Evolutionary conservation across 2,329 filamentous ascomycete genomes (phyloP), one percentile per base, ranked within the genome.

Genomic region (Beauveria pseudobassiana): DNA sequence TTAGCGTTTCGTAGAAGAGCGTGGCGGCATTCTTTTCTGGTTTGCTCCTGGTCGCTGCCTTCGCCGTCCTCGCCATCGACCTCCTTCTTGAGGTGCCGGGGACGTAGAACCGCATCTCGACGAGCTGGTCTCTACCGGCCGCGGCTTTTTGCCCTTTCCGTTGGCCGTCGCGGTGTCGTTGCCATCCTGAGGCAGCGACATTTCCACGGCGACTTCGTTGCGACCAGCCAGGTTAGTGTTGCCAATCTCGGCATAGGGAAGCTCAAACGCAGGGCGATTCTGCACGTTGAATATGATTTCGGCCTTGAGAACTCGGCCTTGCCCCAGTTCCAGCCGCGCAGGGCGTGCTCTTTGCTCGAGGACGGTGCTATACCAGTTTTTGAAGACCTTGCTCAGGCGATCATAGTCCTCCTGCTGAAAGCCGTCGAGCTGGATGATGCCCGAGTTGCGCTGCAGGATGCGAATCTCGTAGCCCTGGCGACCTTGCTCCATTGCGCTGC

Each of bases 81-180:
- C 72, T 89, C 88, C 70, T 89, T 89, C 72, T 91, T 90, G 20
- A 90, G 6, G 89, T 91, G 55, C 95, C 95, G 1, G 95, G 95
- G 54, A 99, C 96, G 76, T 99, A 99, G 79, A 99, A 97, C 64
- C 95, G 88, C 91, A 99, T 97, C 78, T 99, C 95, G 20, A 97
- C 93, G 52, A 99, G 82, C 77, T 99, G 93, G 70, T 99, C 95
- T 63, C 87, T 86, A 26, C 91, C 92, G 20, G 91, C 93, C 4
- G 90, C 90, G 30, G 92, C 89, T 77, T 97, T 73, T 90, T 93
- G 65, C 93, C 93, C 69, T 90, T 88, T 62, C 82, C 87, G 68
- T 80, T 83, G 30, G 88, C 88, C 71, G 91, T 92, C 58, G 87
- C 87, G 38, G 88, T 89, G 65, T 88, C 88, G 42, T 87, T 83